Evolutionary conservation across 331 rosid genomes (phyloP), one percentile per base, ranked within the genome.

Genomic region (Prunus yedoensis): DNA sequence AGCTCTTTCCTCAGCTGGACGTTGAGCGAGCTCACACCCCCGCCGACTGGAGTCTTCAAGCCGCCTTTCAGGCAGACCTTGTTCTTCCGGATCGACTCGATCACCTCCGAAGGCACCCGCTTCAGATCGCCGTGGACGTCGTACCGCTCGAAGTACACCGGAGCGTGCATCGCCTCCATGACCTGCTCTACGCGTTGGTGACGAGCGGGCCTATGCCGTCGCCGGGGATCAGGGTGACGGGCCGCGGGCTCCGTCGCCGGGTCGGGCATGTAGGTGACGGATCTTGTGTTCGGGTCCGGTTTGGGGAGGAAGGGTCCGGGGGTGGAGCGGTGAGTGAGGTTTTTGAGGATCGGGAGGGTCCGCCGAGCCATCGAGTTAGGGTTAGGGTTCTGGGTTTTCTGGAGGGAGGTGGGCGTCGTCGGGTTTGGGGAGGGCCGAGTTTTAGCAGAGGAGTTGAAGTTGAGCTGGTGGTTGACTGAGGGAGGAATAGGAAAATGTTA

Each of bases 131-230:
- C 98, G 56, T 70, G 91, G 63, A 91, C 89, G 5, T 94, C 96
- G 64, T 78, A 94, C 45, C 89, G 88, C 83, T 91, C 96, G 80
- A 94, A 94, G 88, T 78, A 79, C 8, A 94, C 73, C 16, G 98
- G 97, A 49, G 97, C 94, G 81, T 94, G 98, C 94, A 94, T 85
- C 66, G 94, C 94, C 76, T 91, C 96, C 96, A 94, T 89, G 47
- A 94, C 94, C 73, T 91, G 96, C 79, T 91, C 98, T 25, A 94
- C 97, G 93, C 94, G 41, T 89, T 85, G 10, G 96, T 94, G 2
- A 94, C 96, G 20, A 88, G 72, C 0, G 98, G 98, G 2, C 98
- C 98, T 68, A 94, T 88, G 10, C 98, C 97, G 46, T 94, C 98
- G 23, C 97, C 97, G 0, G 94, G 96, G 38, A 94, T 94, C 3